Evolutionary conservation across 768 basidiomycete genomes (phyloP), one percentile per base, ranked within the genome.

Genomic region (Psilocybe cubensis): DNA sequence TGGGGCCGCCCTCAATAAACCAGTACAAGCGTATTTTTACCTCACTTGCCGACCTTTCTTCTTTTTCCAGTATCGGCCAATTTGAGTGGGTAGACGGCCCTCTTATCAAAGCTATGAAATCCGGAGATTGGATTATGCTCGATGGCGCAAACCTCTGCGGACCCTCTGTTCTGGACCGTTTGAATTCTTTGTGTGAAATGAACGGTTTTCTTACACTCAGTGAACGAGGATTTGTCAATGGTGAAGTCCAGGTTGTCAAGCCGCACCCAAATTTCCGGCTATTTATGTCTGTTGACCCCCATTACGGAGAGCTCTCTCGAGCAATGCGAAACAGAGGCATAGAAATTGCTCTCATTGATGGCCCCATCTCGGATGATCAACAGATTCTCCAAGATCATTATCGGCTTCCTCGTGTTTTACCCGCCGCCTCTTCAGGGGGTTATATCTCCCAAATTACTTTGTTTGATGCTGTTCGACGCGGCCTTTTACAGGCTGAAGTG

Each of bases 301-400:
- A 88, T 59, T 82, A 89, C 59, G 97, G 97, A 43, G 97, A 99
- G 72, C 77, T 98, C 10, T 98, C 97, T 1, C 83, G 97, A 33
- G 97, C 97, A 2, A 99, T 99, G 97, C 89, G 97, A 23, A 99
- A 99, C 73, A 86, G 97, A 55, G 96, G 96, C 17, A 78, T 97
- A 31, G 97, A 99, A 72, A 81, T 98, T 45, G 80, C 82, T 25
- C 64, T 94, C 52, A 52, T 79, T 9, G 49, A 67, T 4, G 51
- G 56, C 18, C 69, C 73, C 46, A 65, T 68, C 12, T 62, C 73
- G 10, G 83, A 86, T 56, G 88, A 89, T 61, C n/a, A 28, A 8
- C 53, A 51, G 27, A 76, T 82, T 23, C 56, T 87, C 14, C 70
- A 73, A 14, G 79, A 85, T 54, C 72, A 81, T 65, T 59, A 73